phyloP scores from a whole-genome alignment of 352 stramenopile species.

The Blastocystis sp. region DNA sequence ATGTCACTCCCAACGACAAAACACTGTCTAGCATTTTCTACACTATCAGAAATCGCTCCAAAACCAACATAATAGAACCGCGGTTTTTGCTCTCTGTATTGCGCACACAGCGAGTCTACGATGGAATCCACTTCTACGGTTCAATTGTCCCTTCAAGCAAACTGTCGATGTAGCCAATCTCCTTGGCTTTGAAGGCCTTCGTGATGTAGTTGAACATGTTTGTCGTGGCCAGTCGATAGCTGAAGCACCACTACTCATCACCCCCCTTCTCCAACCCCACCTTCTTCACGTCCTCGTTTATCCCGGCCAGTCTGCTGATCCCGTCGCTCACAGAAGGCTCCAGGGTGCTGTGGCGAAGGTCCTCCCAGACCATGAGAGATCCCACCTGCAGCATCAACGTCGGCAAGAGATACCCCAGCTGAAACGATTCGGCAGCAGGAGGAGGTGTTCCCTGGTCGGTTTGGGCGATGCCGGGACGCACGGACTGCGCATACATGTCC shows the following conservation, averaged over 20 bases:
- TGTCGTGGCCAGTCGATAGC: conserved; percentile 33
- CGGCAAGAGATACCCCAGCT: conserved; percentile 24
- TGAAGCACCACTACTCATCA: conserved; percentile 56
- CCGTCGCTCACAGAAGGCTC: conserved; percentile 3
- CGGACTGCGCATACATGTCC: not conserved
- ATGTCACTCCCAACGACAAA: conserved; percentile 25
- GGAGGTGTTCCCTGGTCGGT: not conserved
- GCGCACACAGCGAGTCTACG: not conserved
- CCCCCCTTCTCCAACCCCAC: not conserved
- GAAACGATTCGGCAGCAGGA: conserved; percentile 11
- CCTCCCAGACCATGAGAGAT: conserved; percentile 48
- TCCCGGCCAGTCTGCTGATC: conserved; percentile 25
- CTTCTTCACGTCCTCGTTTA: conserved; percentile 57
- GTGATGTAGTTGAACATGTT: conserved; percentile 41
- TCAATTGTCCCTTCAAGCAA: not conserved
- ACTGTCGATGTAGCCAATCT: conserved; percentile 30
- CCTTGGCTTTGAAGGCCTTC: conserved; percentile 37
- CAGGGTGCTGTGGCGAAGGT: not conserved
- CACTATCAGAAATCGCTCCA: not conserved
- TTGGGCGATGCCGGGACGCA: not conserved
- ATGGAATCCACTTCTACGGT: not conserved
- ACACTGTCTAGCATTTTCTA: conserved; percentile 57
- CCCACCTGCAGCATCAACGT: conserved; percentile 4
- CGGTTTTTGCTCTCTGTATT: not conserved
- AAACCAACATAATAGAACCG: conserved; percentile 32